A percentile compares a stretch with the other conserved stretches of the same genome.
Evolutionary conservation across 495 filamentous ascomycete species (phyloP).

Genomic region (Neurospora intermedia): DNA sequence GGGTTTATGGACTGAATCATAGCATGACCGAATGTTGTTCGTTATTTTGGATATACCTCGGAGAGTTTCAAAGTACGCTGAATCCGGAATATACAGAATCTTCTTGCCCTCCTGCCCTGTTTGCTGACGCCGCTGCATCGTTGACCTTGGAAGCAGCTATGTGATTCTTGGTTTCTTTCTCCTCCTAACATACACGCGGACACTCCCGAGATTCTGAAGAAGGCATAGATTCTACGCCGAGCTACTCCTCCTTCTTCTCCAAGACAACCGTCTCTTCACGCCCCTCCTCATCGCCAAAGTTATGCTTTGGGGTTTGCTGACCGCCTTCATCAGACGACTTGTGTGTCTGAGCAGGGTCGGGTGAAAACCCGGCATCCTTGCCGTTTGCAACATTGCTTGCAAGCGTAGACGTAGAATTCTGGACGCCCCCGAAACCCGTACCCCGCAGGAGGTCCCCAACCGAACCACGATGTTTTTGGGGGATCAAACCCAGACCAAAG

Average conservation of each 20-base stretch:
- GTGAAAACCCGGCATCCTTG: neutral
- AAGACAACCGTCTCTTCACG: neutral
- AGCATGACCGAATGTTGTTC: neutral
- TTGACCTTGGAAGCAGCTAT: neutral
- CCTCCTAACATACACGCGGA: neutral
- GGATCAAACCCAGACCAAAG: neutral
- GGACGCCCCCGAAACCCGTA: neutral
- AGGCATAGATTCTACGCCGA: neutral
- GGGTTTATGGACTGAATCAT: neutral
- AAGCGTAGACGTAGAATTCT: neutral
- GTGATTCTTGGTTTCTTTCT: neutral
- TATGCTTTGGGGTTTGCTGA: neutral
- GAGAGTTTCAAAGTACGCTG: neutral
- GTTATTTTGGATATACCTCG: neutral
- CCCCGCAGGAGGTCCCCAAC: neutral
- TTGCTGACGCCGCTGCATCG: neutral
- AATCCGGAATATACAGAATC: neutral
- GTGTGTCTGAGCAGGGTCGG: neutral
- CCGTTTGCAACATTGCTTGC: neutral
- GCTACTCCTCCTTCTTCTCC: neutral
- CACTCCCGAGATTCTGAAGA: neutral
- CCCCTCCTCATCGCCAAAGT: neutral
- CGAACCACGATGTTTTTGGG: neutral
- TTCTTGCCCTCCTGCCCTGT: neutral
- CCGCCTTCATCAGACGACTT: neutral